phyloP scores from a whole-genome alignment of 495 filamentous ascomycete species.

The Terfezia boudieri region DNA sequence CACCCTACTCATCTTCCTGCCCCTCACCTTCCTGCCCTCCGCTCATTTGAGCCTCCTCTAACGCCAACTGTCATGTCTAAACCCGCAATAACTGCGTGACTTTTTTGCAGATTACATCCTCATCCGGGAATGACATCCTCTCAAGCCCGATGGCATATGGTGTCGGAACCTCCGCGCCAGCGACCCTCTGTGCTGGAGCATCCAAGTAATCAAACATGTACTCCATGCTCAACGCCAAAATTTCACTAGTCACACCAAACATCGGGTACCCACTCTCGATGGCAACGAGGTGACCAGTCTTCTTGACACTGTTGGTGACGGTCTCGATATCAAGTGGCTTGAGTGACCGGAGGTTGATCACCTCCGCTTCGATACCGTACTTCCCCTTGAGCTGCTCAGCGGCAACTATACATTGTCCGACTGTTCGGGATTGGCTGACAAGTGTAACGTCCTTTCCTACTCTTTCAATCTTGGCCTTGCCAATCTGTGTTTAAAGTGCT shows the following conservation, averaged over 20 bases:
- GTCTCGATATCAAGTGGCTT: constrained; percentile 91
- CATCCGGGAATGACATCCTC: constrained; percentile 76
- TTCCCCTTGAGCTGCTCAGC: constrained; percentile 81
- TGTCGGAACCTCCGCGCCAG: constrained; percentile 51
- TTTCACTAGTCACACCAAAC: constrained; percentile 78
- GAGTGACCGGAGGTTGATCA: constrained; percentile 91
- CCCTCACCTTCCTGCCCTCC: neutral
- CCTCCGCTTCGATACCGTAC: constrained; percentile 87
- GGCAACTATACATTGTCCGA: constrained; percentile 74
- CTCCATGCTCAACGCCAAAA: constrained; percentile 85
- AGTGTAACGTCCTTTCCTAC: constrained; percentile 89
- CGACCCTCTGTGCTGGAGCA: constrained; percentile 76
- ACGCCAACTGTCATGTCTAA: constrained; percentile 20
- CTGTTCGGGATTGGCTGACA: constrained; percentile 79
- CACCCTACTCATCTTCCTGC: neutral
- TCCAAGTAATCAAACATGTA: constrained; percentile 96
- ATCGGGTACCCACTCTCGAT: constrained; percentile 93
- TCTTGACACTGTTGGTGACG: constrained; percentile 92
- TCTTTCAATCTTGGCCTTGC: constrained; percentile 97
- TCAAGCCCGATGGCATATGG: constrained; percentile 42
- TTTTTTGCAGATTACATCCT: constrained; percentile 59
- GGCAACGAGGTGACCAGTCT: constrained; percentile 76
- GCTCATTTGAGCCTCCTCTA: neutral
- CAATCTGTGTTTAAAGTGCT: constrained; percentile 28
- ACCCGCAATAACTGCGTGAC: constrained; percentile 64